Percentiles rank a stretch among this genome's conserved stretches.
phyloP scores from a whole-genome alignment of 495 filamentous ascomycete species.

The Aspergillus nanangensis region DNA sequence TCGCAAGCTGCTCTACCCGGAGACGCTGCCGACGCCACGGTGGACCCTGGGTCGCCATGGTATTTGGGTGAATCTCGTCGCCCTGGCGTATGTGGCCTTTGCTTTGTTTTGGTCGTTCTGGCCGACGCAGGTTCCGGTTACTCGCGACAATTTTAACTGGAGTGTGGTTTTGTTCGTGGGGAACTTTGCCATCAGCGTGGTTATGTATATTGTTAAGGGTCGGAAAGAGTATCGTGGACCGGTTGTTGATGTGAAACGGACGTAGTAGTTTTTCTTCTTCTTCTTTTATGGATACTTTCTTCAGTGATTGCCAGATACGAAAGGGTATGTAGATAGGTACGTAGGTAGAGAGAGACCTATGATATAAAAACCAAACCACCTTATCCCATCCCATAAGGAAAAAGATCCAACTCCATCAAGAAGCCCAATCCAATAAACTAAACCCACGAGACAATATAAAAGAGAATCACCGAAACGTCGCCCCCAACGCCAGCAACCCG shows the following conservation, averaged over 20 bases:
- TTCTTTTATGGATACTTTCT: too few species aligned
- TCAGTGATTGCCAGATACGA: too few species aligned
- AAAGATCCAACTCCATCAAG: too few species aligned
- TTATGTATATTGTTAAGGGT: constrained; percentile 28
- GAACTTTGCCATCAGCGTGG: constrained; percentile 31
- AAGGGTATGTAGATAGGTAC: too few species aligned
- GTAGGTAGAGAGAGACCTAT: too few species aligned
- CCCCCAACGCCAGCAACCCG: neutral
- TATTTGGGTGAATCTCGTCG: constrained; percentile 31
- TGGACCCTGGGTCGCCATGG: constrained; percentile 35
- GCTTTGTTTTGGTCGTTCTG: constrained; percentile 39
- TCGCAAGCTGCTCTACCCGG: constrained; percentile 25
- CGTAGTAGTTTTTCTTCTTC: neutral
- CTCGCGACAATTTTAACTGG: constrained; percentile 43
- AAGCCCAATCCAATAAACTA: too few species aligned
- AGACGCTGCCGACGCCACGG: constrained; percentile 32
- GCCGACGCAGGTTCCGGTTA: constrained; percentile 29
- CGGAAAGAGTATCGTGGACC: constrained; percentile 24
- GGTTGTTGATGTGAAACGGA: constrained; percentile 14
- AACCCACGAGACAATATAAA: too few species aligned
- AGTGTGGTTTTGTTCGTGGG: constrained; percentile 40
- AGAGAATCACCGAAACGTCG: neutral
- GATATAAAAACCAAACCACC: too few species aligned
- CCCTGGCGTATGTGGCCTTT: constrained; percentile 21
- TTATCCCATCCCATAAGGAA: too few species aligned